phyloP scores from a whole-genome alignment of 805 yeast species.

The Jamesozyma piceae region DNA sequence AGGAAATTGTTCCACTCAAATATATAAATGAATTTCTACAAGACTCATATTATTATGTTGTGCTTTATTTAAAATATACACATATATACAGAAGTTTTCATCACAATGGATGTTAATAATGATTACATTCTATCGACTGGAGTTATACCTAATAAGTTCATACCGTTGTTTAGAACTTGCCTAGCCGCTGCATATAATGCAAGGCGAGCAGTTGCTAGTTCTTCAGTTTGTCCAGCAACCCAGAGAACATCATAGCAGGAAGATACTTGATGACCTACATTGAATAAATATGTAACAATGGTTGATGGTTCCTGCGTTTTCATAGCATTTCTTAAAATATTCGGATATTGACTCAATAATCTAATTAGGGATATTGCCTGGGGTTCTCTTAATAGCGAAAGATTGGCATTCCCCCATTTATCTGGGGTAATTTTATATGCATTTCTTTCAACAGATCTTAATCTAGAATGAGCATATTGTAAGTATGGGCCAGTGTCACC shows the following conservation, averaged over 20 bases:
- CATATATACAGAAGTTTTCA: no score
- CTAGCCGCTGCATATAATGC: conserved; percentile 85
- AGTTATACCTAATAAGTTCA: conserved; percentile 79
- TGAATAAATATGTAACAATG: conserved; percentile 84
- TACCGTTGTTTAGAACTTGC: conserved; percentile 81
- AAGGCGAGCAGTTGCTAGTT: conserved; percentile 78
- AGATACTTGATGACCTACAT: conserved; percentile 90
- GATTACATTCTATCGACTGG: conserved; percentile 92
- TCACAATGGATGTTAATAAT: no score
- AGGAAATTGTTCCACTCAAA: no score
- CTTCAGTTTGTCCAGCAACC: conserved; percentile 91
- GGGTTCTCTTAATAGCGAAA: conserved; percentile 54
- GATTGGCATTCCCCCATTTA: conserved; percentile 41
- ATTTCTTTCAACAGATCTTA: conserved; percentile 86
- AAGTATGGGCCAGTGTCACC: conserved; percentile 99
- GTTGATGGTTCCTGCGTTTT: conserved; percentile 88
- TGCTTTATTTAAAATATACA: no score
- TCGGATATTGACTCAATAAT: conserved; percentile 81
- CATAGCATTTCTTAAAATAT: conserved; percentile 69
- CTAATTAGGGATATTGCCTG: conserved; percentile 65
- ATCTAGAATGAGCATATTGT: conserved; percentile 95
- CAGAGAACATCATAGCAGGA: conserved; percentile 91
- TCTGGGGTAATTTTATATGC: conserved; percentile 40
- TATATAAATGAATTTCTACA: no score
- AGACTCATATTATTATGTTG: no score